Evolutionary conservation across 352 stramenopile species (phyloP), one percentile per base, ranked within the genome.

Genomic region (Phytophthora pinifolia): DNA sequence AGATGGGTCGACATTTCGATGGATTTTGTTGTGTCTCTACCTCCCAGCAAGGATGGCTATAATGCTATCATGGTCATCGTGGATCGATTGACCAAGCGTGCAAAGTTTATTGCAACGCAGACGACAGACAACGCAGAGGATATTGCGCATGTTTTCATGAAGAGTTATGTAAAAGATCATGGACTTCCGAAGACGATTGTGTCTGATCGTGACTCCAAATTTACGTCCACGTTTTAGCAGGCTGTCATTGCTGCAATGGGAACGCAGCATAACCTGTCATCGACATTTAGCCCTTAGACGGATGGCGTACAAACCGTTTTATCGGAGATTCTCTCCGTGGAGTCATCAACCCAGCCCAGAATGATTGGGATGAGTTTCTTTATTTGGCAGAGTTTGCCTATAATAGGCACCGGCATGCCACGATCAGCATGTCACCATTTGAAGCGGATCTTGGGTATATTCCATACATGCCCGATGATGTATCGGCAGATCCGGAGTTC

Each of bases 311-410:
- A n/a, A n/a, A n/a, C n/a, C n/a, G n/a, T n/a, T n/a, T n/a, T n/a
- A n/a, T n/a, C n/a, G n/a, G n/a, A n/a, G n/a, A n/a, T n/a, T n/a
- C n/a, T 58, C 47, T 58, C 13, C 36, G 41, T n/a, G 15, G 51
- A 33, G 42, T 50, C 18, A 29, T 56, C 15, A 47, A 46, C 25
- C 47, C n/a, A 31, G 10, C 37, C 15, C 36, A 47, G 9, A 51
- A 51, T 35, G 33, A 42, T 29, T 62, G 54, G 54, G 38, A 67
- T 54, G 59, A 61, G 1, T 67, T 36, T 54, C 13, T 62, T 1
- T 30, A 62, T 58, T 33, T 67, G 34, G 51, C 45, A 25, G 45
- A 61, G 15, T 39, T 66, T 43, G 58, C 50, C 6, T 66, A 61
- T 8, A 66, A 57, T 31, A 12, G 58, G 38, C 31, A 38, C 22